Percentiles rank a stretch among this genome's conserved stretches.
phyloP scores from a whole-genome alignment of 371 early-diverging fungal species.

The Mortierella sp. region DNA sequence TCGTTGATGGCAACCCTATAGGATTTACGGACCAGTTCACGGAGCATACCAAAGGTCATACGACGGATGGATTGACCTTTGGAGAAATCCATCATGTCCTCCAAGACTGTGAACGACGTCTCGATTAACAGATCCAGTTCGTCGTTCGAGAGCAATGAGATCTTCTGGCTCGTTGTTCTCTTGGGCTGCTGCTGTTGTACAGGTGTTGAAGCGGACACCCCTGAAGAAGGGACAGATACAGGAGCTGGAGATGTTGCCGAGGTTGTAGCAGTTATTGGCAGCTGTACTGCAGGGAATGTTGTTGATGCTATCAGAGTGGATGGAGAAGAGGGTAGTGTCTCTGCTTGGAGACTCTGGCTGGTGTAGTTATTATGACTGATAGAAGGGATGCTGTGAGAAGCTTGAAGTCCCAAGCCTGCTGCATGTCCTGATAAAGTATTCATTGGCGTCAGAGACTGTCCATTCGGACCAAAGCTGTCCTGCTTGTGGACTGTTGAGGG shows the following conservation, averaged over 20 bases:
- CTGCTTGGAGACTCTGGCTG: background rate
- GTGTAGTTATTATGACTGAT: too few relatives aligned
- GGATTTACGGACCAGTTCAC: slow-evolving; percentile 50
- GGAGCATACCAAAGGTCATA: slow-evolving; percentile 51
- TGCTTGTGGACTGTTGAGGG: background rate
- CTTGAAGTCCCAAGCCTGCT: background rate
- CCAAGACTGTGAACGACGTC: slow-evolving; percentile 48
- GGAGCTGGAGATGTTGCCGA: too few relatives aligned
- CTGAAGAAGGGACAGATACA: too few relatives aligned
- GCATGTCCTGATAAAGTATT: background rate
- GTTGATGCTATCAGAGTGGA: background rate
- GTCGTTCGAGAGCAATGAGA: slow-evolving; percentile 37
- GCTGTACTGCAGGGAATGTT: background rate
- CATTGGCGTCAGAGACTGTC: too few relatives aligned
- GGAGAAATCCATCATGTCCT: slow-evolving; percentile 54
- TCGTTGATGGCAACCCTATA: slow-evolving; percentile 51
- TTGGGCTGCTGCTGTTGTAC: background rate
- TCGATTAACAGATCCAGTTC: slow-evolving; percentile 51
- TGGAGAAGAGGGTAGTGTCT: background rate
- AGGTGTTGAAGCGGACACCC: background rate
- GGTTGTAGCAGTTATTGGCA: too few relatives aligned
- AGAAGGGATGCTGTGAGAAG: too few relatives aligned
- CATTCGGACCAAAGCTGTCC: too few relatives aligned
- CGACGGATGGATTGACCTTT: slow-evolving; percentile 53
- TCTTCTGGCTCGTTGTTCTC: slow-evolving; percentile 12